Evolutionary conservation across 192 early-diverging fungal species (phyloP), one percentile per base, ranked within the genome.

Genomic region (Haplosporangium gracile): DNA sequence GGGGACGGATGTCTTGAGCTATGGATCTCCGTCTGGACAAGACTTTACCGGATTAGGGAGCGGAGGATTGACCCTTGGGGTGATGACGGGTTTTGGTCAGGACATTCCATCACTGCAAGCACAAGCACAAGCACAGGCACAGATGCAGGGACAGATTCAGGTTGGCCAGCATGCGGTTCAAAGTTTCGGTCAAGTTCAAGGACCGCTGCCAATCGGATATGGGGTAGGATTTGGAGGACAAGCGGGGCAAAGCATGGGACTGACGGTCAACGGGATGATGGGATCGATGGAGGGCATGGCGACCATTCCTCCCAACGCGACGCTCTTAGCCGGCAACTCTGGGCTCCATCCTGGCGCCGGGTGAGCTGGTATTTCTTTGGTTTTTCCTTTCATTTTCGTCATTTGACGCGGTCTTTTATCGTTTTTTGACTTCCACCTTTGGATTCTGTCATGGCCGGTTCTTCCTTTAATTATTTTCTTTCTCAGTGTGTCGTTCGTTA

Each of bases 261-360:
- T 70, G 38, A 4, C n/a, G 6, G 71, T 45, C n/a, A 45, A 45
- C 3, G 71, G 71, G 40, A 45, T 72, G 39, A n/a, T 72, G 26
- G 71, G 39, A 15, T 72, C 71, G 26, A 72, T 72, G 71, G 71
- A 29, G n/a, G 40, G 40, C 8, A 72, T 45, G 29, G 60, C 29
- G 39, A n/a, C 71, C 2, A 45, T 40, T 20, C 71, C 71, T 18
- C 42, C 42, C 1, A 72, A 72, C 15, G 71, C 71, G 4, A 45
- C 71, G 71, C 42, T 70, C 8, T n/a, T 70, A 38, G 13, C 60
- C 0, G 11, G 10, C 29, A 65, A 65, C 11, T 32, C 60, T 26
- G 60, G 60, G 29, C 26, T 65, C 26, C 60, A 10, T 65, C 29
- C 60, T 32, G 60, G 60, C 2, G 11, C 60, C 11, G 60, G 60